Base-by-base conservation (phyloP, 352 stramenopile species). In the Aphanomyces astaci region DNA sequence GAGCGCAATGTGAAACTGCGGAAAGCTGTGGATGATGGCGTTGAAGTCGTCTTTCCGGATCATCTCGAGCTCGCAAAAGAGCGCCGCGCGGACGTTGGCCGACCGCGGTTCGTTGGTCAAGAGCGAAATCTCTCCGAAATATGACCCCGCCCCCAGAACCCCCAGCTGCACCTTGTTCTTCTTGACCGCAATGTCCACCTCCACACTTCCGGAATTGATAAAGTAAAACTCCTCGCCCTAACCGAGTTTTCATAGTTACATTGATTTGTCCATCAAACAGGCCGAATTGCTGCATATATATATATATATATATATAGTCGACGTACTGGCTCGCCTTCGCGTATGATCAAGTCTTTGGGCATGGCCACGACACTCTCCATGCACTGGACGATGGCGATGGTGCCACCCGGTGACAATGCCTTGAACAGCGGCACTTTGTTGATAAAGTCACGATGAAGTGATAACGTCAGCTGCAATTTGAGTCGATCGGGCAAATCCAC, bases 301-400 rank as follows among this genome's bases (percentile, higher is more conserved):
- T n/a, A n/a, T n/a, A n/a, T n/a, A n/a, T 10, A 28, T 15, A 25
- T 30, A 25, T 56, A 25, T 56, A 27, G 7, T 31, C 65, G 54
- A 69, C 65, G 22, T 56, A 82, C 77, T 43, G 81, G 54, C 69
- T 92, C 84, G 27, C 75, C 82, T 39, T 79, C 78, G 10, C 73
- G 66, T 4, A 92, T 82, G 70, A 92, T 85, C 2, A 90, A 64
- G 36, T 92, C 82, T 19, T 81, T 71, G 0, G 84, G 78, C 79
- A 92, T 87, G 4, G 73, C 81, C 4, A 90, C 81, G 36, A 88
- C 72, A 10, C 72, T 75, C 19, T 77, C 73, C 39, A 92, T 73
- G 55, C 81, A 89, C 66, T 92, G 80, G 4, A 92, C 74, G 40
- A 92, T 86, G 13, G 82, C 78, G 45, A 92, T 84, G 10, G 88